Evolutionary conservation across 257 asterid species (phyloP).

Genomic region (Asclepias syriaca): DNA sequence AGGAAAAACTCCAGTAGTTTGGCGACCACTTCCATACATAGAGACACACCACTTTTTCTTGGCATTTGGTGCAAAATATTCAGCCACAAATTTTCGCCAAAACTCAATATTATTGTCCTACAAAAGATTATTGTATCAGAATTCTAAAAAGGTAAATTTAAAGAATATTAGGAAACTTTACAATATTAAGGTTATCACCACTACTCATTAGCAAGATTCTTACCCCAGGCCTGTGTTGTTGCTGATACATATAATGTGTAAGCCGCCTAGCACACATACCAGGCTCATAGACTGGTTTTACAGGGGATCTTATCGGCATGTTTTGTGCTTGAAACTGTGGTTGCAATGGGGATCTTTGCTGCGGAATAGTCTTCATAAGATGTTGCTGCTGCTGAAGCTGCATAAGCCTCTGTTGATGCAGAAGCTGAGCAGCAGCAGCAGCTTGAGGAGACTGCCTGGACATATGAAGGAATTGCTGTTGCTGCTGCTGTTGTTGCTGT

Average conservation of each 20-base stretch:
- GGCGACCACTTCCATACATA: conserved; percentile 96
- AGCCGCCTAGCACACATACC: conserved; percentile 96
- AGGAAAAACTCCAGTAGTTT: conserved; percentile 86
- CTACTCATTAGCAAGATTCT: conserved; percentile 14
- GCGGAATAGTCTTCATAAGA: conserved; percentile 68
- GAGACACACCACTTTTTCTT: conserved; percentile 99
- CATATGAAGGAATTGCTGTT: conserved; percentile 33
- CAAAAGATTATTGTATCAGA: conserved; percentile 16
- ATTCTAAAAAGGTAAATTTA: not conserved
- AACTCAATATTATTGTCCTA: conserved; percentile 87
- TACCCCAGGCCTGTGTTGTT: conserved; percentile 93
- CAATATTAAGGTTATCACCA: not conserved
- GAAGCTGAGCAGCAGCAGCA: conserved; percentile 68
- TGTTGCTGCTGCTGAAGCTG: conserved; percentile 87
- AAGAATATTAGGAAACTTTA: not conserved
- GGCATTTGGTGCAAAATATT: conserved; percentile 86
- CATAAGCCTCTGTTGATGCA: conserved; percentile 81
- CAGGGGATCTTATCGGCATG: conserved; percentile 54
- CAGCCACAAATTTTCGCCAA: conserved; percentile 89
- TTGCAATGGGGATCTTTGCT: conserved; percentile 63
- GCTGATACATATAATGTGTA: conserved; percentile 95
- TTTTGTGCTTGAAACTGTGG: conserved; percentile 64
- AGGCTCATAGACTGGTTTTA: conserved; percentile 81
- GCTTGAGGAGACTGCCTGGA: conserved; percentile 48
- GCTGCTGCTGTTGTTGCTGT: conserved; percentile 46